Percentiles rank a stretch among this genome's conserved stretches.
These are phyloP conservation scores for Colletotrichum endophyticum DNA, from an alignment of 2,329 filamentous ascomycete species.

Conservation along the genomic window DNA sequence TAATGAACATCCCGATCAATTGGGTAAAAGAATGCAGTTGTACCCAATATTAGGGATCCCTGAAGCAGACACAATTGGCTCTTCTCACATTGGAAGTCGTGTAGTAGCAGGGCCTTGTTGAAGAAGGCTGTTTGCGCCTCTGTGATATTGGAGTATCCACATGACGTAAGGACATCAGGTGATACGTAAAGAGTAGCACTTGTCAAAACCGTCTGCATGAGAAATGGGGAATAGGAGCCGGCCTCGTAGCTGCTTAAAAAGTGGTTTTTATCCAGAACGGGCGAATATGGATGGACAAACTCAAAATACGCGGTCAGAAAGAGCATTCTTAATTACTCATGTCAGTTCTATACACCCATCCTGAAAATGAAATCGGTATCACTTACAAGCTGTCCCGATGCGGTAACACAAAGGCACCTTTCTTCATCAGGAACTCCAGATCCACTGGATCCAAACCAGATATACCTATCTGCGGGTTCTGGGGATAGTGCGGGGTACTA, in stretches of 20 bases:
- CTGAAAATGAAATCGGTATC: not conserved
- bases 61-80: not conserved
- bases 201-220: not conserved
- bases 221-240: not conserved
- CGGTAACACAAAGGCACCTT: not conserved
- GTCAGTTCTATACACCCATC: not conserved
- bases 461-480: not conserved
- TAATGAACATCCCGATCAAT: not conserved
- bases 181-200: not conserved
- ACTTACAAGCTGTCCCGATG: not conserved
- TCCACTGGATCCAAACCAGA: not conserved
- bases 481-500: not conserved
- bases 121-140: not conserved
- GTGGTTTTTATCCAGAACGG: not conserved
- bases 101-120: not conserved
- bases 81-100: not conserved
- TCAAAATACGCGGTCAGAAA: not conserved
- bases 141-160: not conserved
- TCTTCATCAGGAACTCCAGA: not conserved
- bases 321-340: accelerated
- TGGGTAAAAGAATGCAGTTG: not conserved
- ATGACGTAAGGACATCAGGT: not conserved
- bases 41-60: not conserved
- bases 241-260: not conserved
- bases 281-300: not conserved